A percentile compares a stretch with the other conserved stretches of the same genome.
phyloP scores from a whole-genome alignment of 352 stramenopile genomes.

The Phytophthora sojae region DNA sequence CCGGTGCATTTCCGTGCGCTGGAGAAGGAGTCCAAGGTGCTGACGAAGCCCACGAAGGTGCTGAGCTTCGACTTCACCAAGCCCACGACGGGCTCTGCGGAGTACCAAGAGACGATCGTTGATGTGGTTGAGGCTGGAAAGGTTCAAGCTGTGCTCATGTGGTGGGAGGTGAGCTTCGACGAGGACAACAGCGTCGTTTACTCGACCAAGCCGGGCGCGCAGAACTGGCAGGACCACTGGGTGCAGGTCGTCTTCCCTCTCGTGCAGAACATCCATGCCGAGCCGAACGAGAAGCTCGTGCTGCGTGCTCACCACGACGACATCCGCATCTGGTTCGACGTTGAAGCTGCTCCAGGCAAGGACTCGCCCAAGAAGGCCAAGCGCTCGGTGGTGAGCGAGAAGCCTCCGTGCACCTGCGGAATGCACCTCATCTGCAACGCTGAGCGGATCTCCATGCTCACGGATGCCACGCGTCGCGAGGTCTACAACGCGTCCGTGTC shows the following conservation, averaged over 20 bases:
- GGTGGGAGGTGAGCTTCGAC: conserved; percentile 82
- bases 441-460: conserved; percentile 82
- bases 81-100: conserved; percentile 22
- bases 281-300: conserved; percentile 36
- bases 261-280: conserved; percentile 25
- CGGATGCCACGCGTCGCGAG: conserved; percentile 46
- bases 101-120: conserved; percentile 55
- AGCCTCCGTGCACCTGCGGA: conserved; percentile 71
- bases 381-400: conserved; percentile 39
- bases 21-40: conserved; percentile 39
- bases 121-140: conserved; percentile 41
- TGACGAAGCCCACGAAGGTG: conserved; percentile 56
- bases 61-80: conserved; percentile 78
- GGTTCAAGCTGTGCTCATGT: conserved; percentile 81
- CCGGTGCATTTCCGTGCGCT: conserved; percentile 71
- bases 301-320: conserved; percentile 76
- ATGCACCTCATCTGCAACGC: conserved; percentile 85
- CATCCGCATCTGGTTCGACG: conserved; percentile 84
- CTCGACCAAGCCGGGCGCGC: conserved; percentile 63
- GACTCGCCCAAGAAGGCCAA: conserved; percentile 51
- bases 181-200: conserved; percentile 60
- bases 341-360: conserved; percentile 29
- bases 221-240: conserved; percentile 90
- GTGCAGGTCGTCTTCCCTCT: conserved; percentile 82
- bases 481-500: conserved; percentile 52